Base-by-base conservation (phyloP, 352 stramenopile genomes). In the Phytophthora sansomeana region DNA sequence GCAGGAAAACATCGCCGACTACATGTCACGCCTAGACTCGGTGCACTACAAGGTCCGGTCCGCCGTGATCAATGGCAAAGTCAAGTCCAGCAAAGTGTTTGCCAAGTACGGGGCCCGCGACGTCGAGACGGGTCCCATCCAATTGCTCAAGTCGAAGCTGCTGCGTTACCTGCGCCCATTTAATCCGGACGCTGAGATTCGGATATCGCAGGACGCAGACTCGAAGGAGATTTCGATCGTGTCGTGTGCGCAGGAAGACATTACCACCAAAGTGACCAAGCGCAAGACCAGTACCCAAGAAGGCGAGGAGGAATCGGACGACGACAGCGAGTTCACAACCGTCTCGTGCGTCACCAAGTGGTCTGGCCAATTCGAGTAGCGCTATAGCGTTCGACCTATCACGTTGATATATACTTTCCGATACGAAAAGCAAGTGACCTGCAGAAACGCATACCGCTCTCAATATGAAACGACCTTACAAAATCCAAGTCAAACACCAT, bases 31-130 rank as follows among this genome's bases (percentile, higher is more conserved):
- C 11, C 63, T 91, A 30, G 83, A 90, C 41, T 94, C 84, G 21
- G 79, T 94, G 44, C 74, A 89, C 35, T 95, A 95, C 63, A 75
- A 89, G 48, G 83, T 87, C 3, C 85, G 85, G 4, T 89, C 75
- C 8, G 75, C 75, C 1, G 66, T 77, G 5, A 57, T 91, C 2
- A 70, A 79, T 14, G 83, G 83, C 33, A 80, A 77, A 32, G 60
- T 85, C 38, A 77, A 68, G 30, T 79, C 63, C 10, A 78, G 67
- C 57, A 91, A 92, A 50, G 80, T 94, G n/a, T 95, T 92, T 35
- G 87, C 87, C 49, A 93, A 92, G 57, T 95, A 95, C 58, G 87
- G 87, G 16, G 87, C 87, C n/a, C 82, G 87, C 10, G 87, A 92
- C 44, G 83, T 95, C 14, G 85, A 92, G 47, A 92, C 74, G 0